Percentiles rank a stretch among this genome's conserved stretches.
Evolutionary conservation across 2,329 filamentous ascomycete species (phyloP).

Genomic region (Clonostachys rhizophaga): DNA sequence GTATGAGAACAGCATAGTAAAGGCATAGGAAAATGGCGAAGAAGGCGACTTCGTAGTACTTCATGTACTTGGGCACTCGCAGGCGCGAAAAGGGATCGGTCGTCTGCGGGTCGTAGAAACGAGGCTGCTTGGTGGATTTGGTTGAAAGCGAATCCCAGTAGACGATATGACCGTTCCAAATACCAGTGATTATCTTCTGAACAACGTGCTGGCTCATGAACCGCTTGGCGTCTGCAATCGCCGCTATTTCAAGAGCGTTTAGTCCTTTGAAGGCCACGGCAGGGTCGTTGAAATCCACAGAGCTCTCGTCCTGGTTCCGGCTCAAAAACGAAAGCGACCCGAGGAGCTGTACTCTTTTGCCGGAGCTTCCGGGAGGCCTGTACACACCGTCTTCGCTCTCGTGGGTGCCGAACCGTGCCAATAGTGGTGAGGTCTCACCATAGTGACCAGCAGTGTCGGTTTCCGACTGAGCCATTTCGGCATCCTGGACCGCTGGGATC

Average conservation of each 20-base stretch:
- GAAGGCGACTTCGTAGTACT: constrained; percentile 79
- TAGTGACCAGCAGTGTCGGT: too few relatives aligned
- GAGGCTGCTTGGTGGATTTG: constrained; percentile 68
- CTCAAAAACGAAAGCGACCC: constrained; percentile 53
- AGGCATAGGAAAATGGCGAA: constrained; percentile 71
- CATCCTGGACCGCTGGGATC: constrained; percentile 41
- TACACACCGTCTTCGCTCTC: background rate
- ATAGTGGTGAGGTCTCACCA: too few relatives aligned
- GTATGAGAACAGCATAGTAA: constrained; percentile 83
- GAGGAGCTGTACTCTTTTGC: constrained; percentile 42
- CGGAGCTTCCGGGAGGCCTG: constrained; percentile 27
- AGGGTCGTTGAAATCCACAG: constrained; percentile 48
- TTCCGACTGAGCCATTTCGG: background rate
- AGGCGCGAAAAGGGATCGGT: constrained; percentile 70
- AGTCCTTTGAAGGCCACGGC: constrained; percentile 71
- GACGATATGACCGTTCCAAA: constrained; percentile 82
- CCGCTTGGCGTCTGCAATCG: constrained; percentile 75
- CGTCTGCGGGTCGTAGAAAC: constrained; percentile 64
- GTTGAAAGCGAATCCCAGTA: constrained; percentile 81
- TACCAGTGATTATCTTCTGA: constrained; percentile 77
- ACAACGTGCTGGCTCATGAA: constrained; percentile 78
- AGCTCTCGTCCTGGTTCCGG: constrained; percentile 25
- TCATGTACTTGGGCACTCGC: constrained; percentile 80
- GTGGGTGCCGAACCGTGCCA: too few relatives aligned
- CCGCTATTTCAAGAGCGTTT: constrained; percentile 84